Conservation (phyloP, 306 rosid species). For the Acacia confusa region DNA sequence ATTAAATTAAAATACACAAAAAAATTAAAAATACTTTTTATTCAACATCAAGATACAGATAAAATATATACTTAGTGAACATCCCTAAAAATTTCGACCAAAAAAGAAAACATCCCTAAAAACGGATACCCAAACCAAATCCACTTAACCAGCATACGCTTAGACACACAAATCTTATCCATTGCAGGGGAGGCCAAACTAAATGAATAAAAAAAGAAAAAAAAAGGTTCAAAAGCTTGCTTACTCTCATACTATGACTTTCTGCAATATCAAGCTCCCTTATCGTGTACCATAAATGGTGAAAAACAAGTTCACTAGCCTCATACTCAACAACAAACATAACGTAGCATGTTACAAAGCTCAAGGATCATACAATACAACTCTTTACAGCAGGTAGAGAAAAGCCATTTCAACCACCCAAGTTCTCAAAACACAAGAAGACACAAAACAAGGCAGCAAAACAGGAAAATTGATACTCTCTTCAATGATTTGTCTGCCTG, state of each 20-base stretch:
- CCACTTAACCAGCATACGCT: background rate
- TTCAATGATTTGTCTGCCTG: constrained; percentile 74
- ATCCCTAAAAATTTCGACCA: background rate
- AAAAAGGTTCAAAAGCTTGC: background rate
- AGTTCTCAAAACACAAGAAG: constrained; percentile 66
- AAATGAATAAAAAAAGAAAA: background rate
- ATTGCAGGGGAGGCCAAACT: background rate
- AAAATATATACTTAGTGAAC: background rate
- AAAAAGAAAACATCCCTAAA: background rate
- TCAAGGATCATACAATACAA: background rate
- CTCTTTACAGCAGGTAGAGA: constrained; percentile 24
- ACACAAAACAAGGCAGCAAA: constrained; percentile 79
- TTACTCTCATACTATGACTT: background rate
- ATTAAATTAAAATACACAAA: too few relatives aligned
- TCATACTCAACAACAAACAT: background rate
- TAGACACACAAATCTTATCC: background rate
- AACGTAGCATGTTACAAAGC: background rate
- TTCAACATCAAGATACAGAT: background rate
- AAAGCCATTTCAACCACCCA: constrained; percentile 16
- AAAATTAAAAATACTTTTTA: background rate
- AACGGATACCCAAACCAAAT: background rate
- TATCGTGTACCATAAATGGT: background rate
- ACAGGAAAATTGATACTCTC: constrained; percentile 79
- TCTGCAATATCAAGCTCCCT: background rate
- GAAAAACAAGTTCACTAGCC: background rate